A percentile compares a stretch with the other conserved stretches of the same genome.
phyloP scores from a whole-genome alignment of 1,139 yeast genomes.

The Saccharomycopsis hybrid region DNA sequence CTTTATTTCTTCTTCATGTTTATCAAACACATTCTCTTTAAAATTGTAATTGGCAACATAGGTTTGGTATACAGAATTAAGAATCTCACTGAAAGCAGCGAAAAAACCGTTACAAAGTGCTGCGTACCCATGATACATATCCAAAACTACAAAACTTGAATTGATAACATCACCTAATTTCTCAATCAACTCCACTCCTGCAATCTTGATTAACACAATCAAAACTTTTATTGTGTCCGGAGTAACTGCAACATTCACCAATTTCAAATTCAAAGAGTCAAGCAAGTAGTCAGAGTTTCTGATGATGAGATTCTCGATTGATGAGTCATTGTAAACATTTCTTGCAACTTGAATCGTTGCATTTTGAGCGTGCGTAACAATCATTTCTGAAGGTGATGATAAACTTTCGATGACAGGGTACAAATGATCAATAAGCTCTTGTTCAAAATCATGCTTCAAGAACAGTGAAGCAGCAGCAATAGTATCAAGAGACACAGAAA shows the following conservation, averaged over 20 bases:
- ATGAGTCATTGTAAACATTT: slow-evolving; percentile 45
- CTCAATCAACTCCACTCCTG: slow-evolving; percentile 61
- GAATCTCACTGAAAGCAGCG: slow-evolving; percentile 58
- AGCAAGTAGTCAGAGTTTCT: slow-evolving; percentile 76
- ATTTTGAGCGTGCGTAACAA: slow-evolving; percentile 42
- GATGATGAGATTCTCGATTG: slow-evolving; percentile 47
- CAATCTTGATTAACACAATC: slow-evolving; percentile 57
- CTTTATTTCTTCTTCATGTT: slow-evolving; percentile 22
- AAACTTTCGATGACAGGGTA: slow-evolving; percentile 51
- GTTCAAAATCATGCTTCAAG: slow-evolving; percentile 36
- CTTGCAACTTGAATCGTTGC: slow-evolving; percentile 44
- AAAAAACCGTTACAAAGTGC: slow-evolving; percentile 70
- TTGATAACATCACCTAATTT: slow-evolving; percentile 68
- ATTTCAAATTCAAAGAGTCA: slow-evolving; percentile 63
- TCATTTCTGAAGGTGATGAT: slow-evolving; percentile 39
- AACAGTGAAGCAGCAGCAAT: slow-evolving; percentile 36
- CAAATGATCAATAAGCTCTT: slow-evolving; percentile 47
- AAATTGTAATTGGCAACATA: slow-evolving; percentile 31
- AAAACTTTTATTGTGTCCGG: slow-evolving; percentile 70
- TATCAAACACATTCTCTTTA: slow-evolving; percentile 22
- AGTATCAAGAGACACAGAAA: slow-evolving; percentile 34
- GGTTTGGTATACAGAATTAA: slow-evolving; percentile 42
- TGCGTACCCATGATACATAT: slow-evolving; percentile 77
- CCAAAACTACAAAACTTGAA: slow-evolving; percentile 70
- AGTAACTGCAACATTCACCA: slow-evolving; percentile 63